These are phyloP conservation scores for Macrotyloma uniflorum DNA, from an alignment of 306 rosid species.

Conservation along the genomic window DNA sequence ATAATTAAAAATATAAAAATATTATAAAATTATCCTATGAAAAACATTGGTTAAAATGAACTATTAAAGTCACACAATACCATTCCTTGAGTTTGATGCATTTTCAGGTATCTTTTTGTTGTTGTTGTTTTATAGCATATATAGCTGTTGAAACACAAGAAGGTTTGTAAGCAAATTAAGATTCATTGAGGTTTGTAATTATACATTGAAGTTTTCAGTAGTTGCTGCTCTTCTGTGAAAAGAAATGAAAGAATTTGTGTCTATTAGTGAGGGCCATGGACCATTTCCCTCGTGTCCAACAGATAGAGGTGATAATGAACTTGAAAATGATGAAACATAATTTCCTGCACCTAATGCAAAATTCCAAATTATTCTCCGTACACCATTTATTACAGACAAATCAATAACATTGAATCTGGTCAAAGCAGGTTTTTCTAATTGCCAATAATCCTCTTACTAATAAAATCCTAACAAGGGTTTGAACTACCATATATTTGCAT, in stretches of 20 bases:
- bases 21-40: neutral
- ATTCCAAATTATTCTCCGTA: neutral
- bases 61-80: neutral
- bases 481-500: slow-evolving; percentile 21
- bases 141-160: neutral
- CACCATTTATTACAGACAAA: slow-evolving; percentile 24
- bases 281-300: neutral
- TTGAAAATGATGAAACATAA: slow-evolving; percentile 23
- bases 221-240: slow-evolving; percentile 17
- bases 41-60: neutral
- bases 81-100: neutral
- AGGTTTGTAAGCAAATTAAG: slow-evolving; percentile 15
- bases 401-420: slow-evolving; percentile 39
- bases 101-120: neutral
- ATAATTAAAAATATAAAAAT: neutral
- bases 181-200: neutral
- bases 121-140: neutral
- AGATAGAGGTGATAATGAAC: slow-evolving; percentile 5
- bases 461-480: slow-evolving; percentile 31
- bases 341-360: slow-evolving; percentile 38
- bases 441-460: slow-evolving; percentile 16
- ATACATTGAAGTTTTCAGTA: no score
- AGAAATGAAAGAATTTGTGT: slow-evolving; percentile 12
- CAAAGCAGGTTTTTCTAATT: slow-evolving; percentile 35
- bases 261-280: neutral